These are phyloP conservation scores for Elongisporangium undulatum DNA, from an alignment of 352 stramenopile genomes.

Conservation along the genomic window DNA sequence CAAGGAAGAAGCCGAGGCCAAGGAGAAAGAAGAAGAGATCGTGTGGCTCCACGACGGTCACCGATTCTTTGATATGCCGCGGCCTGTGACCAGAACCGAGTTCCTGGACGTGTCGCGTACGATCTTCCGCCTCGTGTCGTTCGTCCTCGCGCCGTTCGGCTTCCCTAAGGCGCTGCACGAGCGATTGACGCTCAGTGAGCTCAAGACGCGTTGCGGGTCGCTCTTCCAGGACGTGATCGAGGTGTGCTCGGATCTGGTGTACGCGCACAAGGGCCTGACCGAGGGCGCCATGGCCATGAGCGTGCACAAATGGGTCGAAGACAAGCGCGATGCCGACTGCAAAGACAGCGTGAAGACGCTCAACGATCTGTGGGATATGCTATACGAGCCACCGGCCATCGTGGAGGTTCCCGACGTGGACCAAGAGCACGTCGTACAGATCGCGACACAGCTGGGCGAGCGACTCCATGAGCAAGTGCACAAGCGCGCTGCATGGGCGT, in stretches of 20 bases:
- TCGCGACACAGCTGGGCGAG: slow-evolving; percentile 37
- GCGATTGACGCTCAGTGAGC: slow-evolving; percentile 55
- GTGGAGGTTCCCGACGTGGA: slow-evolving; percentile 63
- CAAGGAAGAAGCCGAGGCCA: slow-evolving; percentile 11
- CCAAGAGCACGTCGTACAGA: slow-evolving; percentile 37
- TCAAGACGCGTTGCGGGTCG: slow-evolving; percentile 67
- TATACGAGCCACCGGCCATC: slow-evolving; percentile 61
- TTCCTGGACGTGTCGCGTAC: slow-evolving; percentile 63
- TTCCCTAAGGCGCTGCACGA: slow-evolving; percentile 57
- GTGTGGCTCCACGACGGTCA: slow-evolving; percentile 50
- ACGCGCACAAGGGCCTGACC: slow-evolving; percentile 57
- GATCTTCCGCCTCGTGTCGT: slow-evolving; percentile 77
- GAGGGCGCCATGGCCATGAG: slow-evolving; percentile 87
- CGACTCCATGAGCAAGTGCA: slow-evolving; percentile 33
- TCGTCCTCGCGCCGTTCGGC: slow-evolving; percentile 76
- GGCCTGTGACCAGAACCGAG: slow-evolving; percentile 50
- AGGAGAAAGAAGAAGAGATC: slow-evolving; percentile 25
- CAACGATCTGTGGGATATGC: slow-evolving; percentile 61
- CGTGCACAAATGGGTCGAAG: slow-evolving; percentile 83
- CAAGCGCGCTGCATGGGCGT: slow-evolving; percentile 67
- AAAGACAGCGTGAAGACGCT: slow-evolving; percentile 65
- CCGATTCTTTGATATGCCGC: slow-evolving; percentile 82
- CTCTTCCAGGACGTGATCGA: slow-evolving; percentile 85
- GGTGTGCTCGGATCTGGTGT: slow-evolving; percentile 84
- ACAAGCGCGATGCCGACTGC: slow-evolving; percentile 63